These are phyloP conservation scores for Phytophthora hybrid DNA, from an alignment of 352 stramenopile species.

Conservation along the genomic window DNA sequence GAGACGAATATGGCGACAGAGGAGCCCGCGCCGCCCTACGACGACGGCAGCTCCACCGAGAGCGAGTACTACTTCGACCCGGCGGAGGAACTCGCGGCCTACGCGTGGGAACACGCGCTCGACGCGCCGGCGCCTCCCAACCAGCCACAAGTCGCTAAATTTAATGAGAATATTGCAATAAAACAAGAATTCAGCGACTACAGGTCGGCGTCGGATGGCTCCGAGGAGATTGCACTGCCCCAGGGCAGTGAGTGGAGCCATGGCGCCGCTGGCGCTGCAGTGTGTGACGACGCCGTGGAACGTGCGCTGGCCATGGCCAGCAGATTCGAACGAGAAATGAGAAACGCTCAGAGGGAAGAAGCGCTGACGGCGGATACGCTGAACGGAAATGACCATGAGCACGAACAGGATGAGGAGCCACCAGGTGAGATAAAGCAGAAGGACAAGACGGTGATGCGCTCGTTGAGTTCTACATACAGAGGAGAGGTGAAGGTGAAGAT, in stretches of 20 bases:
- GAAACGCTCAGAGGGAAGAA: neutral
- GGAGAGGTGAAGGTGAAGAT: neutral
- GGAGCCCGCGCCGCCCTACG: slow-evolving; percentile 9
- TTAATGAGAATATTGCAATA: neutral
- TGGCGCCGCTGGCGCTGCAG: neutral
- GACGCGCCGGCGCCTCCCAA: neutral
- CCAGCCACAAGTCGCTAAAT: neutral
- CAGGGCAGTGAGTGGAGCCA: slow-evolving; percentile 42
- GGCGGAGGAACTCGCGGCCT: neutral
- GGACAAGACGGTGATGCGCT: too few species aligned
- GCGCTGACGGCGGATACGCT: neutral
- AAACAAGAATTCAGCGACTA: neutral
- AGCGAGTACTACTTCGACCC: slow-evolving; percentile 42
- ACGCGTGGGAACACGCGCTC: neutral
- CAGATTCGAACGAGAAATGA: neutral
- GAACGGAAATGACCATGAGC: neutral
- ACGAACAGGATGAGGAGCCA: neutral
- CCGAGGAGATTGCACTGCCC: neutral
- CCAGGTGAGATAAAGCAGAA: neutral
- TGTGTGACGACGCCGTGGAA: neutral
- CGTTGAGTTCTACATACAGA: neutral
- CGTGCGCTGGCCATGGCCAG: neutral
- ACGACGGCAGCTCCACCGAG: slow-evolving; percentile 46
- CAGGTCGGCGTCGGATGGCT: neutral
- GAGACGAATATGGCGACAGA: neutral